Evolutionary conservation across 371 early-diverging fungal genomes (phyloP).

Genomic region (Chytridium lagenaria): DNA sequence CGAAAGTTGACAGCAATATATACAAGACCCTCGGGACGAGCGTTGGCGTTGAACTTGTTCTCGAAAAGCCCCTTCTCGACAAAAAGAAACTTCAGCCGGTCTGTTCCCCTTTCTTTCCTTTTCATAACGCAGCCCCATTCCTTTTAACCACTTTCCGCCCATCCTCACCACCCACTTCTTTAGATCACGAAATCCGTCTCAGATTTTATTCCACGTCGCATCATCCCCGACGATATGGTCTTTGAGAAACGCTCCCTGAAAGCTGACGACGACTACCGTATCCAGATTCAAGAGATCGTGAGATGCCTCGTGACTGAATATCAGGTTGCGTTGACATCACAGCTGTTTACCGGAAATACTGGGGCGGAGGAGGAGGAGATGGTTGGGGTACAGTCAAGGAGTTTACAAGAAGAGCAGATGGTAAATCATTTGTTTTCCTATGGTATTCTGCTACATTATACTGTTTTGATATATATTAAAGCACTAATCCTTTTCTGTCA

Average conservation of each 20-base stretch:
- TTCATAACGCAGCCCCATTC: too few relatives aligned
- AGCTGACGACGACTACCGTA: conserved; percentile 54
- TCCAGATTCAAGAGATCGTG: conserved; percentile 49
- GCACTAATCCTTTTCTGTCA: conserved; percentile 11
- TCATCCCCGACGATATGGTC: conserved; percentile 45
- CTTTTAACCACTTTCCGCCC: neutral
- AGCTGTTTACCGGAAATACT: conserved; percentile 12
- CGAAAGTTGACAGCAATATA: conserved; percentile 25
- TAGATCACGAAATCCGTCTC: conserved; percentile 57
- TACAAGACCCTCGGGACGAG: conserved; percentile 50
- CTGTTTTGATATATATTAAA: neutral
- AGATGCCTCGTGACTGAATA: conserved; percentile 51
- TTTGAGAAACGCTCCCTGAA: conserved; percentile 50
- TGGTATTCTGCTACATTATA: neutral
- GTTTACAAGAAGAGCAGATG: conserved; percentile 37
- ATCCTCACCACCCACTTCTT: neutral
- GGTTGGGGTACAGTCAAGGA: conserved; percentile 16
- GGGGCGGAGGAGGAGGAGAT: neutral
- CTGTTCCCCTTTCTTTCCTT: neutral
- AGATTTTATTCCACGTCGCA: conserved; percentile 55
- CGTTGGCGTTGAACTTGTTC: conserved; percentile 45
- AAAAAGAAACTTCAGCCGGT: conserved; percentile 61
- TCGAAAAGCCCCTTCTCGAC: conserved; percentile 56
- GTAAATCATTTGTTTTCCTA: conserved; percentile 23
- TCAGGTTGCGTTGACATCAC: conserved; percentile 28